These are phyloP conservation scores for Orobanche coerulescens DNA, from an alignment of 257 asterid genomes.

Conservation along the genomic window DNA sequence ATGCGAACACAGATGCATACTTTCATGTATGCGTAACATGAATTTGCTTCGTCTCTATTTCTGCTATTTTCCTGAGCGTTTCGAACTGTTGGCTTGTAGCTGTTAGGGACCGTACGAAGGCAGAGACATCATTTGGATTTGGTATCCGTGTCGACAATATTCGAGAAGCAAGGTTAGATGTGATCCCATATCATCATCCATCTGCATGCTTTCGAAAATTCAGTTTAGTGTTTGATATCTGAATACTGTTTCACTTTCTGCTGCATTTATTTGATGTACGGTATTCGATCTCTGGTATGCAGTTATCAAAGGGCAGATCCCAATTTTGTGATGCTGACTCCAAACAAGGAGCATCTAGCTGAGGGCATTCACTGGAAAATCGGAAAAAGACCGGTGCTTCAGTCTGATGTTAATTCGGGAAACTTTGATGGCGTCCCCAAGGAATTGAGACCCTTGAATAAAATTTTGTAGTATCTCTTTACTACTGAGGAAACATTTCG, in stretches of 20 bases:
- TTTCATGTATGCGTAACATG: background rate
- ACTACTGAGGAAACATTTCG: background rate
- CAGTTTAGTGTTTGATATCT: background rate
- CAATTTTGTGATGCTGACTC: slow-evolving; percentile 85
- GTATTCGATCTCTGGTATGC: slow-evolving; percentile 6
- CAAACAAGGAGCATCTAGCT: slow-evolving; percentile 89
- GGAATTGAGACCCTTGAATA: slow-evolving; percentile 70
- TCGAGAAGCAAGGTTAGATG: slow-evolving; percentile 75
- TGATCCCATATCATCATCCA: background rate
- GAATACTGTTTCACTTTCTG: background rate
- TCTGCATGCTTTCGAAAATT: background rate
- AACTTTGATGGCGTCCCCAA: slow-evolving; percentile 67
- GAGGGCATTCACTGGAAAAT: slow-evolving; percentile 80
- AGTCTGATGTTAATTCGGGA: slow-evolving; percentile 71
- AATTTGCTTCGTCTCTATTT: background rate
- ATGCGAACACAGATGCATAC: background rate
- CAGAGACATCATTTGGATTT: slow-evolving; percentile 61
- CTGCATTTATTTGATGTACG: background rate
- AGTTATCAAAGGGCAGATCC: slow-evolving; percentile 93
- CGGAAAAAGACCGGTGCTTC: slow-evolving; percentile 63
- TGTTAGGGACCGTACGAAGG: slow-evolving; percentile 57
- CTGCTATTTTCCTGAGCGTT: background rate
- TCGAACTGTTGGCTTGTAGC: slow-evolving; percentile 39
- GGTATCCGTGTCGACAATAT: slow-evolving; percentile 69
- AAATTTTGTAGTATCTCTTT: slow-evolving; percentile 46